Conservation (phyloP, 768 basidiomycete genomes). For the Boletus patriciae region DNA sequence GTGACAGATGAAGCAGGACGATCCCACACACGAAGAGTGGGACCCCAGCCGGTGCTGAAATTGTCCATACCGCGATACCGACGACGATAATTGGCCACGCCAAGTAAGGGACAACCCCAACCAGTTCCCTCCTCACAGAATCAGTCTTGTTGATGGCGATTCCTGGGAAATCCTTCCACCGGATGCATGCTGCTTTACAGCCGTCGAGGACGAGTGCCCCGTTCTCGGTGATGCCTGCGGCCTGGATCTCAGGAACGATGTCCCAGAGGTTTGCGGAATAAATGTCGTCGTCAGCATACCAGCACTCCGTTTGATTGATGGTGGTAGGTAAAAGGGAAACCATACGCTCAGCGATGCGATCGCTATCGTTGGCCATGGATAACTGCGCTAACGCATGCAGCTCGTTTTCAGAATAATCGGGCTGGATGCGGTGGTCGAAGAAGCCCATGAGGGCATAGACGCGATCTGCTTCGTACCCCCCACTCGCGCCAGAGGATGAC, state of each 20-base stretch:
- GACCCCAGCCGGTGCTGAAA: neutral
- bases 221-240: slow-evolving; percentile 16
- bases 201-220: slow-evolving; percentile 23
- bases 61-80: neutral
- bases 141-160: slow-evolving; percentile 9
- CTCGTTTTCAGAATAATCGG: slow-evolving; percentile 12
- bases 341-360: slow-evolving; percentile 25
- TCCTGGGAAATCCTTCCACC: slow-evolving; percentile 23
- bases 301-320: slow-evolving; percentile 3
- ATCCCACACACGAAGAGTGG: neutral
- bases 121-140: neutral
- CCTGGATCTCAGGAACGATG: slow-evolving; percentile 18
- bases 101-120: slow-evolving; percentile 4
- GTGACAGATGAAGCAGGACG: slow-evolving; percentile 2
- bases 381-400: slow-evolving; percentile 17
- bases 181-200: slow-evolving; percentile 17
- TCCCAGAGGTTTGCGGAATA: slow-evolving; percentile 21
- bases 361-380: slow-evolving; percentile 26
- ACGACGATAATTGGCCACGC: slow-evolving; percentile 8
- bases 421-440: slow-evolving; percentile 23
- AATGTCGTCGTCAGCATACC: slow-evolving; percentile 21
- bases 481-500: neutral
- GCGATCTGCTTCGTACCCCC: slow-evolving; percentile 15
- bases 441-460: slow-evolving; percentile 26
- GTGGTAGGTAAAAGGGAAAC: slow-evolving; percentile 16